Conservation (phyloP, 345 rosid species). For the Citrus cavaleriei region DNA sequence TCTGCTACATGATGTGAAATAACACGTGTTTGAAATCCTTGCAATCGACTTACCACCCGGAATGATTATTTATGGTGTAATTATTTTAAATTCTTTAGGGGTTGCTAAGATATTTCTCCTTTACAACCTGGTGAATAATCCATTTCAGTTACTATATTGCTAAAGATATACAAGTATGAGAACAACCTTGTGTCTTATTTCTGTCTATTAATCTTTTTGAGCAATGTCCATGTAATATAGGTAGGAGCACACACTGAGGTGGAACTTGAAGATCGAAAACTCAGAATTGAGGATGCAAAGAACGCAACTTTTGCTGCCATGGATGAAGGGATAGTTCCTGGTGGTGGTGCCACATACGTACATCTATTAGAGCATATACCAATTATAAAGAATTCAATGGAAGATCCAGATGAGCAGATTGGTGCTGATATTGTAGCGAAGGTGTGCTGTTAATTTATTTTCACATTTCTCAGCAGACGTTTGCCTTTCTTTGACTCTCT, state of each 20-base stretch:
- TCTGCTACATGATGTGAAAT: conserved; percentile 18
- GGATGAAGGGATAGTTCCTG: conserved; percentile 88
- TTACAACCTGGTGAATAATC: not conserved
- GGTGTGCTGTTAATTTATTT: conserved; percentile 27
- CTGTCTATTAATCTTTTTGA: not conserved
- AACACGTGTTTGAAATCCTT: not conserved
- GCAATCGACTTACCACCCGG: not conserved
- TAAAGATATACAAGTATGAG: not conserved
- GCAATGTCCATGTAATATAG: conserved; percentile 22
- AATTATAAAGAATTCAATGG: conserved; percentile 45
- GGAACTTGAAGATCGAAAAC: conserved; percentile 90
- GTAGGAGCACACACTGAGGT: conserved; percentile 86
- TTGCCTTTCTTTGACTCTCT: not conserved
- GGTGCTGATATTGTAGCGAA: conserved; percentile 69
- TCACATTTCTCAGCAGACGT: not conserved
- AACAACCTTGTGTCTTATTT: not conserved
- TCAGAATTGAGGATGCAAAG: conserved; percentile 86
- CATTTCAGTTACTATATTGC: not conserved
- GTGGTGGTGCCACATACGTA: conserved; percentile 83
- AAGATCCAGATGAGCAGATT: conserved; percentile 62
- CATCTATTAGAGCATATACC: conserved; percentile 63
- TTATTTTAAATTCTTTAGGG: not conserved
- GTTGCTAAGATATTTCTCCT: not conserved
- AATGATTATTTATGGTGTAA: not conserved
- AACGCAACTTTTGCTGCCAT: conserved; percentile 92